Evolutionary conservation across 2,329 filamentous ascomycete genomes (phyloP).

Genomic region (Pyrenophora seminiperda): DNA sequence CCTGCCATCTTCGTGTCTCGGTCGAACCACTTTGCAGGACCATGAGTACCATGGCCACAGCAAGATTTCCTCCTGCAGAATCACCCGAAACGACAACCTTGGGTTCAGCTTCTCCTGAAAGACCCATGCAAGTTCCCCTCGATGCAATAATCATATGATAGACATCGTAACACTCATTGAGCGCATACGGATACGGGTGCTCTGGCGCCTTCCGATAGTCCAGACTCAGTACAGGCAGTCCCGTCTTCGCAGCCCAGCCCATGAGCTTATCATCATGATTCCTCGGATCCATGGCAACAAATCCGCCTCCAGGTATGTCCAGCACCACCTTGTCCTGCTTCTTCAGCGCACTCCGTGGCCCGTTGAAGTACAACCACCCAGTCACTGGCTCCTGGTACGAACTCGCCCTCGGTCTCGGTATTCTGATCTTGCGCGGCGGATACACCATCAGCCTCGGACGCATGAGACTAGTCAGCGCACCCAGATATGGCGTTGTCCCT

Average conservation of each 20-base stretch:
- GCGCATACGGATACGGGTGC: constrained; percentile 80
- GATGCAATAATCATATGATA: constrained; percentile 76
- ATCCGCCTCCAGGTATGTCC: constrained; percentile 92
- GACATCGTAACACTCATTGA: constrained; percentile 87
- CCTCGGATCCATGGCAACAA: constrained; percentile 95
- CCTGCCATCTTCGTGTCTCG: constrained; percentile 61
- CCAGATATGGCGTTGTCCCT: constrained; percentile 82
- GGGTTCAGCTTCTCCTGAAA: constrained; percentile 69
- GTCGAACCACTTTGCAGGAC: constrained; percentile 74
- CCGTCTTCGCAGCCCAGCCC: constrained; percentile 87
- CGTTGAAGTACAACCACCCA: constrained; percentile 94
- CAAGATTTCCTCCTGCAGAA: constrained; percentile 81
- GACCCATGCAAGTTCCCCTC: constrained; percentile 74
- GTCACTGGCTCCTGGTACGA: constrained; percentile 82
- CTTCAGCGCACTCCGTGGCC: constrained; percentile 76
- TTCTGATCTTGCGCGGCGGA: constrained; percentile 80
- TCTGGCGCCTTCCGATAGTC: constrained; percentile 91
- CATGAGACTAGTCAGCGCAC: constrained; percentile 71
- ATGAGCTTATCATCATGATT: constrained; percentile 93
- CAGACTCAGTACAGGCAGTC: constrained; percentile 85
- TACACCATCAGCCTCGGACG: constrained; percentile 81
- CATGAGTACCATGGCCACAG: constrained; percentile 83
- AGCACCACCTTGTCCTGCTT: constrained; percentile 79
- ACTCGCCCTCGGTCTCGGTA: constrained; percentile 78
- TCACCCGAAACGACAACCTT: constrained; percentile 77